Evolutionary conservation across 768 basidiomycete genomes (phyloP), one percentile per base, ranked within the genome.

Genomic region (Boletus pseudo-olivaceus): DNA sequence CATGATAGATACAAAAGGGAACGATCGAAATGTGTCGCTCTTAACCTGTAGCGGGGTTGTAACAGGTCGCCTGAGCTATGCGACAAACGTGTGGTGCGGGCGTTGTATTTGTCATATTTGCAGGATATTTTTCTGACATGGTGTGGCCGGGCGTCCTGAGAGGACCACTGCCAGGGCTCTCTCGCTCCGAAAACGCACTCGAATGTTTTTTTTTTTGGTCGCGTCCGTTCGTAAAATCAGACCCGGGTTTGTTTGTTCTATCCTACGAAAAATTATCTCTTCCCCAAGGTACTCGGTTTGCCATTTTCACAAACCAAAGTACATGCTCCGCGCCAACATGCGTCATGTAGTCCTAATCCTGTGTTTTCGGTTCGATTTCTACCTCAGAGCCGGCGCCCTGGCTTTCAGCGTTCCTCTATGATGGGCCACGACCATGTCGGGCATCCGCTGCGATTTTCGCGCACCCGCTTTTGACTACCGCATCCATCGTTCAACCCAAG

Each of bases 51-150:
- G 48, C 44, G 46, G 50, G 43, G 51, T 45, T 37, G 42, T 49
- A 45, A 51, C 58, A 37, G 39, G 53, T 42, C 56, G 39, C 45
- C 39, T 48, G 59, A 53, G 49, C 30, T 55, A 55, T 43, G 53
- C 34, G 59, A 48, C 49, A 49, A 49, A 43, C 53, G 29, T 59
- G 62, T 53, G 62, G 60, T 63, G 44, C 54, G 55, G 49, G 42
- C 26, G 38, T 49, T 62, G 35, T 14, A 38, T 62, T 33, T 53
- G 51, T 54, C 44, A 57, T 62, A 20, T 47, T 35, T 39, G 29
- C 39, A 6, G 23, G 38, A 19, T 42, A 35, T 46, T 15, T 38
- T 63, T 53, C 51, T 61, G 62, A 64, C 49, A 26, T 42, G 53
- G 11, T 45, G 27, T 51, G 38, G 43, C 42, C 30, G 35, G 42